phyloP scores from a whole-genome alignment of 2,329 filamentous ascomycete species.

The Aspergillus aculeatinus region DNA sequence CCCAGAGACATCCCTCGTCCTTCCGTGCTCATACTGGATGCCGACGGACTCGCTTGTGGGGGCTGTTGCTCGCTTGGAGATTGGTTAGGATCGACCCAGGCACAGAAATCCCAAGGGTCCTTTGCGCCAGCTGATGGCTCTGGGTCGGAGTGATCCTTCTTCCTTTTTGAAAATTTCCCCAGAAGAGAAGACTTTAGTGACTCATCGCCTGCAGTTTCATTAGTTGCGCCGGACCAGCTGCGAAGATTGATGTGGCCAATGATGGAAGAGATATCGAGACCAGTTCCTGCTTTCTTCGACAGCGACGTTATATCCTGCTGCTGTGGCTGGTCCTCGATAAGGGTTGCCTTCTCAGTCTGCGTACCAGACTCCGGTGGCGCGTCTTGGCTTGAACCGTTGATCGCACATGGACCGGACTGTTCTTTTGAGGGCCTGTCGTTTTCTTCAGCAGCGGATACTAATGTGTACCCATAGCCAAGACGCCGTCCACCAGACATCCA shows the following conservation, averaged over 20 bases:
- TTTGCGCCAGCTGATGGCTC: constrained; percentile 1
- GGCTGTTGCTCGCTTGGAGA: constrained; percentile 5
- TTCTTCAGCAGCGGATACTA: constrained; percentile 30
- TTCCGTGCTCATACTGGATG: constrained; percentile 1
- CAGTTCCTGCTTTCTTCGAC: constrained; percentile 9
- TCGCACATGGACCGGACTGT: neutral
- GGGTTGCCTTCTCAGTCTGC: neutral
- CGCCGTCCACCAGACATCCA: constrained; percentile 45
- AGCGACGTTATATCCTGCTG: neutral
- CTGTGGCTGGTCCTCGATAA: neutral
- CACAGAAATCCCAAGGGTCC: constrained; percentile 19
- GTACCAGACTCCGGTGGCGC: neutral
- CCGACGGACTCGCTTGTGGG: neutral
- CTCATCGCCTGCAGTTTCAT: constrained; percentile 12
- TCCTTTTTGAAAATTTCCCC: constrained; percentile 18
- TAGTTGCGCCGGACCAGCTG: constrained; percentile 14
- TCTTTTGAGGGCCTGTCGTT: neutral
- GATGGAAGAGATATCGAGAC: constrained; percentile 15
- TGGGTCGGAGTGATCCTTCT: constrained; percentile 8
- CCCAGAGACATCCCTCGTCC: constrained; percentile 8
- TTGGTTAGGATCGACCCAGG: constrained; percentile 13
- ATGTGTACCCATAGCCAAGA: constrained; percentile 41
- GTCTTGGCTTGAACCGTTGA: neutral
- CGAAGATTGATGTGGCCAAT: constrained; percentile 14
- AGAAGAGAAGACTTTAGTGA: constrained; percentile 19